Evolutionary conservation across 2,329 filamentous ascomycete species (phyloP).

Genomic region (Talaromyces albobiverticillius): DNA sequence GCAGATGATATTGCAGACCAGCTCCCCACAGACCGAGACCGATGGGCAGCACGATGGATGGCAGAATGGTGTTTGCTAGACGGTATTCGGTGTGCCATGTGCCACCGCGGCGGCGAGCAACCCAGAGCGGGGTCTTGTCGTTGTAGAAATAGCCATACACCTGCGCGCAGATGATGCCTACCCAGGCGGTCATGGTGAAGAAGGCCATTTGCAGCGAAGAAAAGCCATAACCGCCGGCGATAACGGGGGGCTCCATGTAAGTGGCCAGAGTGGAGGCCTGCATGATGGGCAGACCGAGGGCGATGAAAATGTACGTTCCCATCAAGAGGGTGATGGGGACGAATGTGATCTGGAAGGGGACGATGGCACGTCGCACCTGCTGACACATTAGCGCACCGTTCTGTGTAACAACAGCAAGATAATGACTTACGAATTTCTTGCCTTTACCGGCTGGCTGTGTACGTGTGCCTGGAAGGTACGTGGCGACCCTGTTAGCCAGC

Average conservation of each 20-base stretch:
- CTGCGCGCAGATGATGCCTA: conserved; percentile 19
- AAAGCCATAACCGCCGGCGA: conserved; percentile 21
- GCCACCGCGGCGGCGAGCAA: conserved; percentile 22
- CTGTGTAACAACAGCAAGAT: no score
- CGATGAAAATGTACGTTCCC: conserved; percentile 28
- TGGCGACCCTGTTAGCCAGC: conserved; percentile 15
- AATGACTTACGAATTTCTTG: conserved; percentile 1
- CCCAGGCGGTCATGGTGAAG: conserved; percentile 26
- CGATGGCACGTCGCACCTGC: conserved; percentile 7
- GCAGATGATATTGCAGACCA: conserved; percentile 11
- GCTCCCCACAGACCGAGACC: conserved; percentile 10
- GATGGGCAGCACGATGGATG: conserved; percentile 10
- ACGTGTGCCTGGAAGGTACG: conserved; percentile 15
- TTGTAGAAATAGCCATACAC: conserved; percentile 20
- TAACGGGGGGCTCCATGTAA: conserved; percentile 17
- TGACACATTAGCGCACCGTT: neutral
- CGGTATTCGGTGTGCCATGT: conserved; percentile 42
- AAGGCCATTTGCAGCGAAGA: conserved; percentile 17
- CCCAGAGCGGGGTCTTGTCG: conserved; percentile 19
- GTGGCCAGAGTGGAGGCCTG: conserved; percentile 19
- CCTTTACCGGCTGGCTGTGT: conserved; percentile 4
- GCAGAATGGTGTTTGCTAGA: conserved; percentile 19
- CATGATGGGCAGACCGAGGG: conserved; percentile 25
- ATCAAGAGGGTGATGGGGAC: conserved; percentile 30
- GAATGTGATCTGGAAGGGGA: conserved; percentile 17